Base-by-base conservation (phyloP, 2,329 filamentous ascomycete genomes). In the Pyrenophora teres region DNA sequence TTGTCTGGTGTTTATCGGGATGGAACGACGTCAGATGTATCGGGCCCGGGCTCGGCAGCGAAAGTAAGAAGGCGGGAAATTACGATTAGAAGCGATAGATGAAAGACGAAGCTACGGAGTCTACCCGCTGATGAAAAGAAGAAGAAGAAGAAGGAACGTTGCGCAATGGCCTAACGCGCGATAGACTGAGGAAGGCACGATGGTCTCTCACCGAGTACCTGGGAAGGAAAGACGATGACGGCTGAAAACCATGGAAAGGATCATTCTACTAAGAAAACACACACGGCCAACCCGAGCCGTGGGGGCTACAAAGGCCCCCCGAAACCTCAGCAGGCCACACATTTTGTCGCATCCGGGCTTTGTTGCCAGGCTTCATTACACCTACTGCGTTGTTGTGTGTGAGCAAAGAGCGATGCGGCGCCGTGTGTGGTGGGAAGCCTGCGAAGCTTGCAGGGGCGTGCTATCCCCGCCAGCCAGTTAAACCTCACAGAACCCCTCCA, bases 371-470 rank as follows among this genome's bases (percentile, higher is more conserved):
- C 56, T 56, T 58, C 54, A 64, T 63, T 62, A 65, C 61, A 60
- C 43, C 40, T 59, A 32, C 56, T 43, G 42, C 52, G 48, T 54
- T 46, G 53, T 50, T 23, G 56, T 59, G 60, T 58, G 52, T 49
- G 53, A 57, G 40, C 56, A 57, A 50, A 59, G 48, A 56, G 62
- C 59, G 52, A 65, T 59, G 64, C 52, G 56, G 62, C 60, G 32
- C 46, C 51, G 56, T 70, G 69, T 54, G 57, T 71, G 69, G 70
- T 62, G 52, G 65, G 63, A 48, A 62, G 52, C 47, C 47, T 42
- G 56, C 39, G 37, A 45, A 51, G 50, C 60, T 62, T 63, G 50
- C 56, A 54, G 55, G 67, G 67, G 67, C 57, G 58, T 33, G 12
- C 35, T 42, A 35, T 16, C 2, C 2, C 10, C 39, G 39, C 46